A percentile compares a stretch with the other conserved stretches of the same genome.
Conservation (phyloP, 2,329 filamentous ascomycete genomes). For the Bisporella sp. region DNA sequence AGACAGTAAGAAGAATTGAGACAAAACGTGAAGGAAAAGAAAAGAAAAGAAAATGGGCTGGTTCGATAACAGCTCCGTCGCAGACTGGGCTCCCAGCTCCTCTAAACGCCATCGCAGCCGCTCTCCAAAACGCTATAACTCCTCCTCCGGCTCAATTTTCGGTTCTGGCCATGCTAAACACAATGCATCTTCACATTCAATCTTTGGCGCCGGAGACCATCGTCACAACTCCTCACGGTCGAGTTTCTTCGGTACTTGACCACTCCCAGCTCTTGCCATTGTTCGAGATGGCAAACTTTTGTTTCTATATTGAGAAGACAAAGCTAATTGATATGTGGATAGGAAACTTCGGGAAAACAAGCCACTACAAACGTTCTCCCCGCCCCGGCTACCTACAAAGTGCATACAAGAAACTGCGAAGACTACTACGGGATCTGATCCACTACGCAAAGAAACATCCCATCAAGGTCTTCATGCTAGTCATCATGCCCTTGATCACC, state of each 20-base stretch:
- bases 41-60: too few relatives aligned
- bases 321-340: background rate
- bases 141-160: slow-evolving; percentile 29
- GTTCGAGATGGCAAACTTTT: too few relatives aligned
- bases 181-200: slow-evolving; percentile 6
- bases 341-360: slow-evolving; percentile 8
- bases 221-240: slow-evolving; percentile 35
- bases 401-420: slow-evolving; percentile 67
- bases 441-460: slow-evolving; percentile 80
- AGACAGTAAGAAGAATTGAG: too few relatives aligned
- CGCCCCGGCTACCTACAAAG: slow-evolving; percentile 71
- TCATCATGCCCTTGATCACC: slow-evolving; percentile 81
- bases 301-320: too few relatives aligned
- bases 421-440: slow-evolving; percentile 72
- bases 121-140: slow-evolving; percentile 18
- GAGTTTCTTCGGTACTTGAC: slow-evolving; percentile 29
- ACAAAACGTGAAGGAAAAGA: too few relatives aligned
- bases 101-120: slow-evolving; percentile 21
- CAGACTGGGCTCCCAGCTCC: background rate
- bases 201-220: slow-evolving; percentile 35
- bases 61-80: too few relatives aligned
- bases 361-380: slow-evolving; percentile 73
- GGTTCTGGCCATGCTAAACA: slow-evolving; percentile 31
- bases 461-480: slow-evolving; percentile 77
- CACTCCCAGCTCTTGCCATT: too few relatives aligned